Percentiles rank a stretch among this genome's conserved stretches.
Evolutionary conservation across 2,329 filamentous ascomycete genomes (phyloP).

Genomic region (Botrytis medusae): DNA sequence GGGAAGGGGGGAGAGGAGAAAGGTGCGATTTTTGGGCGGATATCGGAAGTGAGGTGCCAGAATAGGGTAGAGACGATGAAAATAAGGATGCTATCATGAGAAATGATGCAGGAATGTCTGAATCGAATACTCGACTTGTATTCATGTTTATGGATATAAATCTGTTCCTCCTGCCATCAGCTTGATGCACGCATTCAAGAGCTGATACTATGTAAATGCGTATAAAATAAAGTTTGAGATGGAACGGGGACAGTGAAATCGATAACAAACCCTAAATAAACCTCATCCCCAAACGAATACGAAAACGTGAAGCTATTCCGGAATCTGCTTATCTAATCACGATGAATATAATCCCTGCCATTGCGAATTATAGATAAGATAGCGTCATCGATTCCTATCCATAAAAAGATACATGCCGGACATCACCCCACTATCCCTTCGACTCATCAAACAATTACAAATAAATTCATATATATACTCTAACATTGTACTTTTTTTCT

Average conservation of each 20-base stretch:
- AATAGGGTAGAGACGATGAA: neutral
- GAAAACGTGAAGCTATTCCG: neutral
- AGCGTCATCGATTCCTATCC: conserved; percentile 7
- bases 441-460: neutral
- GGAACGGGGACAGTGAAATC: neutral
- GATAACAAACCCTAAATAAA: neutral
- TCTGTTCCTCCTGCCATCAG: no score
- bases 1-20: conserved; percentile 27
- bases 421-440: neutral
- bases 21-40: conserved; percentile 28
- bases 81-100: no score
- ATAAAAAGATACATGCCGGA: neutral
- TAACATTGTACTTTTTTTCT: neutral
- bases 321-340: neutral
- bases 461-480: neutral
- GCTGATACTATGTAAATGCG: neutral
- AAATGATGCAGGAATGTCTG: neutral
- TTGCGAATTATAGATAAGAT: neutral
- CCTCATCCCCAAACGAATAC: neutral
- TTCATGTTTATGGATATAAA: neutral
- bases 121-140: neutral
- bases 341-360: neutral
- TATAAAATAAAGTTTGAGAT: neutral
- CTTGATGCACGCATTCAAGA: neutral
- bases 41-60: conserved; percentile 24